A percentile compares a stretch with the other conserved stretches of the same genome.
phyloP scores from a whole-genome alignment of 2,329 filamentous ascomycete species.

The Xylariomycetidae sp. region DNA sequence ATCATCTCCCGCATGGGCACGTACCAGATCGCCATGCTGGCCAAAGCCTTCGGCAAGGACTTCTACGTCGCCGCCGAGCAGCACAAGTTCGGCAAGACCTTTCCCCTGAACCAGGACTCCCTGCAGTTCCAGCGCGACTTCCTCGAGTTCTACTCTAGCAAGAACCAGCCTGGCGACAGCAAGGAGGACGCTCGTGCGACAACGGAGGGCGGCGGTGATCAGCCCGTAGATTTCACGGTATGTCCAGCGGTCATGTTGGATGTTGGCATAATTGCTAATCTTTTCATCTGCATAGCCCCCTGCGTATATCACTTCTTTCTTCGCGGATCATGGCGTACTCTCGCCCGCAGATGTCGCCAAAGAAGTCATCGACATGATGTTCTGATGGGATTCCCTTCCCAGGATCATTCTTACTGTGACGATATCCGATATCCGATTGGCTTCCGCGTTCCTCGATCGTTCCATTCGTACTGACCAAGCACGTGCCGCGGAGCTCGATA shows the following conservation, averaged over 20 bases:
- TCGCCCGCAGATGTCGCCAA: conserved; percentile 24
- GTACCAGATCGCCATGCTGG: conserved; percentile 80
- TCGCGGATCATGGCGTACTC: conserved; percentile 26
- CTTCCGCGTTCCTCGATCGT: too few species aligned
- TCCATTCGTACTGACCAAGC: too few species aligned
- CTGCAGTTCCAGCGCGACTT: conserved; percentile 36
- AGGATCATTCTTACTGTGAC: too few species aligned
- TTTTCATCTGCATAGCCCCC: conserved; percentile 17
- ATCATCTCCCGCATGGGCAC: conserved; percentile 84
- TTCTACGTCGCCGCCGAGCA: conserved; percentile 93
- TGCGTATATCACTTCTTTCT: conserved; percentile 24
- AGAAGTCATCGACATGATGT: conserved; percentile 28
- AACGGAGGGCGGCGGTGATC: conserved; percentile 8
- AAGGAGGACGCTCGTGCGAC: conserved; percentile 7
- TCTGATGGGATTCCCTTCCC: too few species aligned
- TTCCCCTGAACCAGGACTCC: conserved; percentile 68
- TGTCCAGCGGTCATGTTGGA: conserved; percentile 6
- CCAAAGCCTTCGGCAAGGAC: conserved; percentile 57
- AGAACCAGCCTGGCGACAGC: conserved; percentile 4
- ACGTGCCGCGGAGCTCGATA: too few species aligned
- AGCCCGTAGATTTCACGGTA: conserved; percentile 25
- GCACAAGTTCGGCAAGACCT: conserved; percentile 92
- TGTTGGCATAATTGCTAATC: background rate
- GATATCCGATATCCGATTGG: too few species aligned
- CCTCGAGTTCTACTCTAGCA: conserved; percentile 22